These are phyloP conservation scores for Cardiospermum halicacabum DNA, from an alignment of 345 rosid species.

Conservation along the genomic window DNA sequence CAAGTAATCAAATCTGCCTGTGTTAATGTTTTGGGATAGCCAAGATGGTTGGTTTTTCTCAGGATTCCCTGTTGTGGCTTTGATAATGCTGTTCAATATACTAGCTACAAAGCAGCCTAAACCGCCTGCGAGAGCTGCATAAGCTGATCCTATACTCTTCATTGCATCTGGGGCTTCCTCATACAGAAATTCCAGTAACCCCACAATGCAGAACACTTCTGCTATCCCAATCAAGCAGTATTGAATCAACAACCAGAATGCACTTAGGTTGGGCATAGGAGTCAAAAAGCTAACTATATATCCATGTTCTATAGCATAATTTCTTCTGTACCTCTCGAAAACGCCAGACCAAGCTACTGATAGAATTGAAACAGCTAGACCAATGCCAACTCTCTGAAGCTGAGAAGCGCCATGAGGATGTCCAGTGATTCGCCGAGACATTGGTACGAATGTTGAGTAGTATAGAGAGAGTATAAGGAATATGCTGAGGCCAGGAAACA, in stretches of 20 bases:
- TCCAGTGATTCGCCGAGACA: conserved; percentile 66
- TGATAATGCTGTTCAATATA: conserved; percentile 66
- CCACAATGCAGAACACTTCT: conserved; percentile 83
- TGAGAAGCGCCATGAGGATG: conserved; percentile 92
- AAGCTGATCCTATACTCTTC: conserved; percentile 96
- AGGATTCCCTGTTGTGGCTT: conserved; percentile 48
- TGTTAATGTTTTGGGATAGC: conserved; percentile 82
- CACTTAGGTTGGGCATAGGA: conserved; percentile 63
- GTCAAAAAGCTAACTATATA: conserved; percentile 48
- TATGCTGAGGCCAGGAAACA: conserved; percentile 84
- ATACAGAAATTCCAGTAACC: conserved; percentile 73
- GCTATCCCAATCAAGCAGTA: conserved; percentile 86
- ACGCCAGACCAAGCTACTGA: conserved; percentile 73
- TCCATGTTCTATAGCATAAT: conserved; percentile 60
- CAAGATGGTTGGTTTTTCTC: conserved; percentile 44
- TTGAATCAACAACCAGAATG: conserved; percentile 81
- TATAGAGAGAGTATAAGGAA: conserved; percentile 71
- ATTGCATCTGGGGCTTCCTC: conserved; percentile 96
- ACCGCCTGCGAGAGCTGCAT: conserved; percentile 84
- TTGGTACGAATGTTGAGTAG: conserved; percentile 66
- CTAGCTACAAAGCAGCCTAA: conserved; percentile 79
- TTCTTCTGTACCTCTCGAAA: conserved; percentile 72
- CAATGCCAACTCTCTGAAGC: conserved; percentile 89
- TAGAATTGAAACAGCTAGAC: conserved; percentile 58
- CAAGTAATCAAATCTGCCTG: conserved; percentile 68